Conservation (phyloP, 495 filamentous ascomycete genomes). For the Penicillium parvum region DNA sequence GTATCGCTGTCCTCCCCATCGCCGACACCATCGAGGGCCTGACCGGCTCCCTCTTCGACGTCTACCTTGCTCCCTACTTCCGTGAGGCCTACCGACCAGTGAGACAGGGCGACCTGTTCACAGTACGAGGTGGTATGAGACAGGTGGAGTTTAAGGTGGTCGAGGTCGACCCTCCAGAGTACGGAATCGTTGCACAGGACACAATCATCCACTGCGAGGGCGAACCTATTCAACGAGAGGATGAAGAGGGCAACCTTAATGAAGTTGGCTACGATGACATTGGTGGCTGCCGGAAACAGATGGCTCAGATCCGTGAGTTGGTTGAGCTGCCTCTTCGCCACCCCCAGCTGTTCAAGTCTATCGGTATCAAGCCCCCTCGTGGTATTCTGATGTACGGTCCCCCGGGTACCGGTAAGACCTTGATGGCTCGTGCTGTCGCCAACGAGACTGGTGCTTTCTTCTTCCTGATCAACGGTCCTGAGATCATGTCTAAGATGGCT, state of each 20-base stretch:
- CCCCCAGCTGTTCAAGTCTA: constrained; percentile 98
- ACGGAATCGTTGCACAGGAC: constrained; percentile 96
- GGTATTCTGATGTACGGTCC: constrained; percentile 97
- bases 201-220: constrained; percentile 99
- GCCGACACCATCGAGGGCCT: constrained; percentile 97
- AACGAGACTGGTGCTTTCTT: constrained; percentile 99
- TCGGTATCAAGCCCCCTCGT: constrained; percentile 98
- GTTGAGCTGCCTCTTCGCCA: constrained; percentile 95
- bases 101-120: constrained; percentile 94
- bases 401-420: constrained; percentile 97
- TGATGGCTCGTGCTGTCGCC: constrained; percentile 97
- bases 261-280: constrained; percentile 99
- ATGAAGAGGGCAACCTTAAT: constrained; percentile 98
- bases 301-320: constrained; percentile 98
- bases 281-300: constrained; percentile 98
- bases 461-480: constrained; percentile 97
- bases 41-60: constrained; percentile 95
- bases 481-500: constrained; percentile 99
- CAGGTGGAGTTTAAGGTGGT: constrained; percentile 99
- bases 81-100: constrained; percentile 97
- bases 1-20: constrained; percentile 96
- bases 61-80: constrained; percentile 99
- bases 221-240: constrained; percentile 96
- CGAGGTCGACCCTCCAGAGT: constrained; percentile 96
- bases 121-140: constrained; percentile 93